Evolutionary conservation across 176 grass and related monocot genomes (phyloP).

Genomic region (Elaeis guineensis): DNA sequence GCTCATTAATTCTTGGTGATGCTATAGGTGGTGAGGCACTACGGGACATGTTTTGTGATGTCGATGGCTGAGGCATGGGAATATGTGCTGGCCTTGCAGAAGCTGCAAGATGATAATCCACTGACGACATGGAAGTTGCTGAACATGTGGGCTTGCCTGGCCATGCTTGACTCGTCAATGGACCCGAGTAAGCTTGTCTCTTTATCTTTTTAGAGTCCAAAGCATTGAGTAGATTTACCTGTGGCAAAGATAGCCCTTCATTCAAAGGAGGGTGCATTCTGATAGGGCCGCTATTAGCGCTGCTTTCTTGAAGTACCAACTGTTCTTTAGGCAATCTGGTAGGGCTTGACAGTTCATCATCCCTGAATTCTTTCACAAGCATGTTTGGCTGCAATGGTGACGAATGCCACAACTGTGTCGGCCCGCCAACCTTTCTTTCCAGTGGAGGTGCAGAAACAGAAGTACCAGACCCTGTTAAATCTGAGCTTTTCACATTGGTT

Average conservation of each 20-base stretch:
- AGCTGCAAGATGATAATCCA: conserved; percentile 40
- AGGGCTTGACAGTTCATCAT: conserved; percentile 56
- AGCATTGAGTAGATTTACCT: conserved; percentile 20
- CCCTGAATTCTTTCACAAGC: conserved; percentile 39
- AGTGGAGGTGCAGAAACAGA: conserved; percentile 31
- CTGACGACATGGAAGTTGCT: conserved; percentile 9
- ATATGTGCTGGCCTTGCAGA: conserved; percentile 27
- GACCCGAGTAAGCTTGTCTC: conserved; percentile 62
- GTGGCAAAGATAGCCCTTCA: conserved; percentile 33
- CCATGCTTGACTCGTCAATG: conserved; percentile 34
- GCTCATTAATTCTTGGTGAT: conserved; percentile 80
- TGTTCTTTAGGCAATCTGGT: conserved; percentile 43
- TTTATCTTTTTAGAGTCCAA: conserved; percentile 61
- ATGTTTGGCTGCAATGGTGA: conserved; percentile 67
- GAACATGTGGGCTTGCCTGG: neutral
- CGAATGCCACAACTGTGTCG: conserved; percentile 37
- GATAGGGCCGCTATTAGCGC: conserved; percentile 39
- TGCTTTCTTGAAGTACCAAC: conserved; percentile 74
- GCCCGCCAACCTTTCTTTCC: conserved; percentile 23
- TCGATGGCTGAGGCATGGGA: conserved; percentile 30
- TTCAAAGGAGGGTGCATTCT: conserved; percentile 23
- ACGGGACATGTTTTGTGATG: conserved; percentile 32
- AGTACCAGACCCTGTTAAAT: conserved; percentile 34
- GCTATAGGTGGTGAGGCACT: conserved; percentile 39
- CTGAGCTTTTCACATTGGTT: conserved; percentile 35